Conservation (phyloP, 345 rosid genomes). For the Gossypium anomalum region DNA sequence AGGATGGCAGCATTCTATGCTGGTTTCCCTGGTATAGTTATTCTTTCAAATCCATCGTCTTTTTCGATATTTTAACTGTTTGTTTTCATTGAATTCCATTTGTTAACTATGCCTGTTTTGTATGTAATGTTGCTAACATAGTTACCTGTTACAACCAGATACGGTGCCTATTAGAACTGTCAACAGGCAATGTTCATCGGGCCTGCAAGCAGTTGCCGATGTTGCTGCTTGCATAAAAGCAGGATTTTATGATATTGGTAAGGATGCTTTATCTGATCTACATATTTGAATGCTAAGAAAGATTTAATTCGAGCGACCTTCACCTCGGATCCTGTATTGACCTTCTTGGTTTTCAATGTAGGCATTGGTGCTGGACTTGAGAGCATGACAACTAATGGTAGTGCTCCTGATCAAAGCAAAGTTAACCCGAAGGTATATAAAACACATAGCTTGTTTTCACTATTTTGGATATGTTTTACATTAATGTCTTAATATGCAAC, state of each 20-base stretch:
- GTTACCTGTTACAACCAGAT: conserved; percentile 36
- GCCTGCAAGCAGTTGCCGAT: conserved; percentile 91
- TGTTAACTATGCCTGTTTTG: not conserved
- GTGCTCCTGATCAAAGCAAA: conserved; percentile 14
- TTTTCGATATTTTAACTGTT: not conserved
- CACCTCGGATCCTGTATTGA: conserved; percentile 12
- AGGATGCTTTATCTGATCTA: conserved; percentile 8
- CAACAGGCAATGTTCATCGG: conserved; percentile 94
- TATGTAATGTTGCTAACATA: not conserved
- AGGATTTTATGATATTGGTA: conserved; percentile 83
- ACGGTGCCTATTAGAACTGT: conserved; percentile 82
- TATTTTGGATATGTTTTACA: conserved; percentile 1
- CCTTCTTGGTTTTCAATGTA: conserved; percentile 25
- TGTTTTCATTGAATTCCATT: not conserved
- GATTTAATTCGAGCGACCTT: not conserved
- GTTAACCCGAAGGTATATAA: conserved; percentile 64
- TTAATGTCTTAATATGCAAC: conserved; percentile 6
- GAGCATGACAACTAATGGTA: conserved; percentile 57
- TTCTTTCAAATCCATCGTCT: not conserved
- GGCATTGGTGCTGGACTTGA: conserved; percentile 95
- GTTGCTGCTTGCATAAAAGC: conserved; percentile 85
- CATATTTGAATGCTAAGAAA: not conserved
- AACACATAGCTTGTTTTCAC: not conserved
- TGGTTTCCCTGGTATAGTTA: conserved; percentile 71
- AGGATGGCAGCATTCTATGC: conserved; percentile 93